Conservation (phyloP, 2,329 filamentous ascomycete genomes). For the Daldinia sp. region DNA sequence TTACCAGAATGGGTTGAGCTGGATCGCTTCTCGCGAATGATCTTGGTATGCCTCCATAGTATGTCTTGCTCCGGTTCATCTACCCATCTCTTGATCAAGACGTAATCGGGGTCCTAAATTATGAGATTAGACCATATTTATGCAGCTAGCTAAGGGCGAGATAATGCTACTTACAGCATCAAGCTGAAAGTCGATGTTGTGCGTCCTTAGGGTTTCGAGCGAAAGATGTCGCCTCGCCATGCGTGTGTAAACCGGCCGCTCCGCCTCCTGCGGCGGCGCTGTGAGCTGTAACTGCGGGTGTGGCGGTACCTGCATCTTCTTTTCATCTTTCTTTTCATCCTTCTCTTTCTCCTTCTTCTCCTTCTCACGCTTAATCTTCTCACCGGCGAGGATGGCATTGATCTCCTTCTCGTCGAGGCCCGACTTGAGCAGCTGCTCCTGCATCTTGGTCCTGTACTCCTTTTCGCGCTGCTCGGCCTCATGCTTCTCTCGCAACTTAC, state of each 20-base stretch:
- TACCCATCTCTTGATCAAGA: conserved; percentile 78
- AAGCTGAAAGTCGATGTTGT: conserved; percentile 64
- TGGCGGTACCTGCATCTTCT: too few species aligned
- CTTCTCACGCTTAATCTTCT: conserved; percentile 60
- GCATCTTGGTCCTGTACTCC: conserved; percentile 63
- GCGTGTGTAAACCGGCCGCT: conserved; percentile 66
- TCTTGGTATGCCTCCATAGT: conserved; percentile 75
- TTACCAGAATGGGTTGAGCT: conserved; percentile 44
- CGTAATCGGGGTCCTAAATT: conserved; percentile 69
- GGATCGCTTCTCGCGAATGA: conserved; percentile 64
- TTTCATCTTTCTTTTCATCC: conserved; percentile 19
- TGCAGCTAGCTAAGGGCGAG: background rate
- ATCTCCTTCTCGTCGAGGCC: conserved; percentile 68
- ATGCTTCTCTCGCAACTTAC: conserved; percentile 55
- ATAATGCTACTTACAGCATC: conserved; percentile 59
- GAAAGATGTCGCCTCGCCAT: conserved; percentile 70
- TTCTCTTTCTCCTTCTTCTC: conserved; percentile 43
- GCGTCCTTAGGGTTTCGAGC: conserved; percentile 65
- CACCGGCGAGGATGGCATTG: conserved; percentile 60
- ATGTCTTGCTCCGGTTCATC: conserved; percentile 74
- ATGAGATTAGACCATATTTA: conserved; percentile 29
- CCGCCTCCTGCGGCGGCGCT: too few species aligned
- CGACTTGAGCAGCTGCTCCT: conserved; percentile 65
- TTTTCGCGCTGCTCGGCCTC: conserved; percentile 59
- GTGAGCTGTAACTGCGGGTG: too few species aligned